These are phyloP conservation scores for Mallotus japonicus DNA, from an alignment of 441 rosid genomes.

Conservation along the genomic window DNA sequence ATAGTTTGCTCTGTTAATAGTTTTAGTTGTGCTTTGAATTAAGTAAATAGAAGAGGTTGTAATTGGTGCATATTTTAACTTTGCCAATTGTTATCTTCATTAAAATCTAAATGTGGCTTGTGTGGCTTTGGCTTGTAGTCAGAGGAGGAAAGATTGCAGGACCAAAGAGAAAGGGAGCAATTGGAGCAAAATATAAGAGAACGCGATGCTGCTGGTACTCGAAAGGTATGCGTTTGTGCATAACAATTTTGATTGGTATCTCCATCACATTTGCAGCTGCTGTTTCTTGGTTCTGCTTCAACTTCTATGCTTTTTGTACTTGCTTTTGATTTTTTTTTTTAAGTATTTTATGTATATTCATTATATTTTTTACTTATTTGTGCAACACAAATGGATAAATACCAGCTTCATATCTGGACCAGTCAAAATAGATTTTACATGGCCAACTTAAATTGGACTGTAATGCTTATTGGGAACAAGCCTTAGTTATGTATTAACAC, in stretches of 20 bases:
- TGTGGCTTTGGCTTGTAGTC: conserved; percentile 47
- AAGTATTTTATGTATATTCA: background rate
- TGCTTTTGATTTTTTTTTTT: background rate
- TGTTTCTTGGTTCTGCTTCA: background rate
- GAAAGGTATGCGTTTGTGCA: conserved; percentile 53
- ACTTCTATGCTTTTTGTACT: background rate
- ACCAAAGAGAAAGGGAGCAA: conserved; percentile 88
- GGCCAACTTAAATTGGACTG: background rate
- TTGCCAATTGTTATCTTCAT: background rate
- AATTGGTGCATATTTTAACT: background rate
- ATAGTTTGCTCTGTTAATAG: background rate
- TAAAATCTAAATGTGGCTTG: conserved; percentile 21
- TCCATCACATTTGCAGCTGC: background rate
- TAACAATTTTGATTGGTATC: background rate
- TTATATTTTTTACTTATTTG: background rate
- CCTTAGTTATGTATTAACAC: background rate
- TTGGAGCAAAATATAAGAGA: conserved; percentile 77
- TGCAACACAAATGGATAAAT: background rate
- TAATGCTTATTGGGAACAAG: background rate
- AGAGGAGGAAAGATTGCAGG: conserved; percentile 88
- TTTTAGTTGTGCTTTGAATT: background rate
- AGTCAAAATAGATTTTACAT: background rate
- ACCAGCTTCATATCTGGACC: background rate
- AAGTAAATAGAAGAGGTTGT: background rate
- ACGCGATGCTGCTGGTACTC: conserved; percentile 80